Conservation (phyloP, 495 filamentous ascomycete genomes). For the Aspergillus egyptiacus region DNA sequence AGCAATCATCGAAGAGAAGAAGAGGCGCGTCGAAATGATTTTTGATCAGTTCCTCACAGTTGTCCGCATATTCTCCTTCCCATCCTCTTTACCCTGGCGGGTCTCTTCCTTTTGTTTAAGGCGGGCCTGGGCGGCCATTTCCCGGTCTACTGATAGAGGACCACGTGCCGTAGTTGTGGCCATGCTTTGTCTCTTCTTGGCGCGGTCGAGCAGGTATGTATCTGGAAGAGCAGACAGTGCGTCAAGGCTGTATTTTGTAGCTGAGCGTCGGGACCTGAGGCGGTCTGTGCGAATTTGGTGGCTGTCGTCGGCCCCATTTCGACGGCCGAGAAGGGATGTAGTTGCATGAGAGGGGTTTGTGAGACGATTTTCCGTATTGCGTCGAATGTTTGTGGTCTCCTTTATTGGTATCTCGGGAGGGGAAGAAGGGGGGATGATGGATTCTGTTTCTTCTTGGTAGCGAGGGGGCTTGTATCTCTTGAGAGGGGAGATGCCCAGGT, state of each 20-base stretch:
- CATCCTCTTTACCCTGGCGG: constrained; percentile 24
- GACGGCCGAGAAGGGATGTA: constrained; percentile 19
- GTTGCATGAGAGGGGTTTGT: constrained; percentile 18
- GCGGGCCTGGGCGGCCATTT: constrained; percentile 57
- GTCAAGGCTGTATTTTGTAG: constrained; percentile 21
- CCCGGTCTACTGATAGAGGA: constrained; percentile 52
- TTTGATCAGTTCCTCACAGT: constrained; percentile 2
- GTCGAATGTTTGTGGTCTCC: constrained; percentile 22
- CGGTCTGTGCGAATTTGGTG: constrained; percentile 17
- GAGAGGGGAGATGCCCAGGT: constrained; percentile 27
- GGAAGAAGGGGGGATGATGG: constrained; percentile 29
- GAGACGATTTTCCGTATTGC: constrained; percentile 21
- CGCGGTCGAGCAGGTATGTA: constrained; percentile 28
- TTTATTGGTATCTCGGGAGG: constrained; percentile 27
- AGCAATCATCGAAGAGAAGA: neutral
- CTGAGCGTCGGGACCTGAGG: constrained; percentile 17
- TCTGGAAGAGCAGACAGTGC: constrained; percentile 15
- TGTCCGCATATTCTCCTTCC: constrained; percentile 29
- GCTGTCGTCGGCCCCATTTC: constrained; percentile 17
- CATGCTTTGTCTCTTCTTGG: constrained; percentile 27
- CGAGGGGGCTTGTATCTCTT: constrained; percentile 15
- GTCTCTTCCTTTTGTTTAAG: constrained; percentile 49
- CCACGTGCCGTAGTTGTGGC: constrained; percentile 30
- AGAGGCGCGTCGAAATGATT: neutral
- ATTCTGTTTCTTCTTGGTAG: constrained; percentile 9